Conservation (phyloP, 1,139 yeast species). For the Debaryomyces sp. region DNA sequence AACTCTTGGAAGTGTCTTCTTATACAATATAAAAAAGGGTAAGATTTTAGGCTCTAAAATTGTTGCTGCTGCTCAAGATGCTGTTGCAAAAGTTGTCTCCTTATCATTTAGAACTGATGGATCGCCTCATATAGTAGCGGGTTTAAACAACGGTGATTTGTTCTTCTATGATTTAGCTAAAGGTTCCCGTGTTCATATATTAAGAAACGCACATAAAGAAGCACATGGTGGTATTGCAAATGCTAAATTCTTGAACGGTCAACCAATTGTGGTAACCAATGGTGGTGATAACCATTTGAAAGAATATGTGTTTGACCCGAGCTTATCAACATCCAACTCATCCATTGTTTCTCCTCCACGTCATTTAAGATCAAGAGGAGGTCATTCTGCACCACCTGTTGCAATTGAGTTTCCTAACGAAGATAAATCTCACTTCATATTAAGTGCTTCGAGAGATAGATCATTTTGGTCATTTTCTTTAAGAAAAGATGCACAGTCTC, state of each 20-base stretch:
- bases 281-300: conserved; percentile 92
- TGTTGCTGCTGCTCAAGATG: conserved; percentile 57
- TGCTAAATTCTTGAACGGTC: conserved; percentile 83
- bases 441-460: conserved; percentile 86
- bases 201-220: conserved; percentile 75
- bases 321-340: conserved; percentile 66
- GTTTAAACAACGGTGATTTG: conserved; percentile 78
- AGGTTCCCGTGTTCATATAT: conserved; percentile 71
- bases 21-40: conserved; percentile 74
- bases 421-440: conserved; percentile 76
- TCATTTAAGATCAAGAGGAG: conserved; percentile 90
- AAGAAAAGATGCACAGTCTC: conserved; percentile 95
- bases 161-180: conserved; percentile 81
- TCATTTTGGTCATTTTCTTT: conserved; percentile 91
- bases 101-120: conserved; percentile 94
- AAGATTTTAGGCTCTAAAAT: conserved; percentile 54
- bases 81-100: conserved; percentile 56
- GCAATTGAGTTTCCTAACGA: conserved; percentile 76
- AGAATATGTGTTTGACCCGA: conserved; percentile 93
- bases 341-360: conserved; percentile 87
- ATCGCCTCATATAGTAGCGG: conserved; percentile 78
- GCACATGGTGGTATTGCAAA: conserved; percentile 79
- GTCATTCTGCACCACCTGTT: conserved; percentile 92
- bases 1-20: conserved; percentile 61
- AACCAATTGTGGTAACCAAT: conserved; percentile 85